phyloP scores from a whole-genome alignment of 305 asterid genomes.

The Caryopteris hybrid region DNA sequence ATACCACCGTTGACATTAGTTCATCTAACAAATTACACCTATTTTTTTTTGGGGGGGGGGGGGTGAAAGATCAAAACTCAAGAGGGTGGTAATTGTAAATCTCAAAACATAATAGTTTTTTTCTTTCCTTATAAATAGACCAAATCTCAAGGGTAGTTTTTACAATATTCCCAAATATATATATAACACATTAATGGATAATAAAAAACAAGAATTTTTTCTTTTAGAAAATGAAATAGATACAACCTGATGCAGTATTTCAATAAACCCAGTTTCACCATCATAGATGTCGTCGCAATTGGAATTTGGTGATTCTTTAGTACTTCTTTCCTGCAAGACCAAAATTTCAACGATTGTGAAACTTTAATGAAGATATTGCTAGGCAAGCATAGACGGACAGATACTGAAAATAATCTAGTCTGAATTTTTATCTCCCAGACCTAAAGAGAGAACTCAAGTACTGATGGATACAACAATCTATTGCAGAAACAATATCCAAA shows the following conservation, averaged over 20 bases:
- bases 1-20: too few relatives aligned
- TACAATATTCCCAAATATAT: too few relatives aligned
- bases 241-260: constrained; percentile 37
- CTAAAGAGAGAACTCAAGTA: not conserved
- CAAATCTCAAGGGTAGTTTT: not conserved
- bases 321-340: constrained; percentile 41
- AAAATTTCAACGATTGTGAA: not conserved
- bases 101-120: too few relatives aligned
- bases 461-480: not conserved
- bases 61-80: not conserved
- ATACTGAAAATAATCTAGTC: not conserved
- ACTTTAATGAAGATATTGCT: not conserved
- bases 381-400: not conserved
- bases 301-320: constrained; percentile 28
- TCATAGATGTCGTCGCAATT: constrained; percentile 27
- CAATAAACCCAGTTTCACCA: constrained; percentile 26
- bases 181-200: not conserved
- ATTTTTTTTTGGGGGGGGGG: not conserved
- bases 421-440: not conserved
- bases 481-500: not conserved
- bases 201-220: not conserved
- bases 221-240: not conserved
- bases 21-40: too few relatives aligned
- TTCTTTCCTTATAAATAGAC: too few relatives aligned
- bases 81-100: not conserved